Conservation (phyloP, 495 filamentous ascomycete genomes). For the Schizothecium vesticola region DNA sequence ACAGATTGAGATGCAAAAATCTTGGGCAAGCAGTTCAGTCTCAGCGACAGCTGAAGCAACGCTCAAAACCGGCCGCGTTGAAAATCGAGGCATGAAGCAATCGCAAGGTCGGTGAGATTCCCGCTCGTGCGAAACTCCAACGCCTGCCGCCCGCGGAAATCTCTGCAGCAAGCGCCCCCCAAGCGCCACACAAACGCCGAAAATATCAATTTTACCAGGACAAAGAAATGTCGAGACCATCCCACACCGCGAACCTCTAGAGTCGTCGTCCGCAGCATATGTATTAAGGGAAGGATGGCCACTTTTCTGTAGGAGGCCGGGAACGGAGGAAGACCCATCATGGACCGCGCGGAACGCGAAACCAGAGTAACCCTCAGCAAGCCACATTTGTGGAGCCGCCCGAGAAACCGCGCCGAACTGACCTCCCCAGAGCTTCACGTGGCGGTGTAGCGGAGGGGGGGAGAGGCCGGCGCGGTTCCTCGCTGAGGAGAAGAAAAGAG, state of each 20-base stretch:
- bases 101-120: background rate
- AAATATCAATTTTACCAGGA: background rate
- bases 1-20: background rate
- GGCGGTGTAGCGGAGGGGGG: conserved; percentile 26
- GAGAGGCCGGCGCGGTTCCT: background rate
- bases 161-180: background rate
- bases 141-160: background rate
- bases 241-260: conserved; percentile 30
- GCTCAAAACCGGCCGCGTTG: background rate
- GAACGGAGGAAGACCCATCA: conserved; percentile 36
- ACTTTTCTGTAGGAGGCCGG: conserved; percentile 31
- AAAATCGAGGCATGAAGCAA: background rate
- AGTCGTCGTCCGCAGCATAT: conserved; percentile 21
- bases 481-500: conserved; percentile 10
- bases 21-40: too few relatives aligned
- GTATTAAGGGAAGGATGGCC: conserved; percentile 24
- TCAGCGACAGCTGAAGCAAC: background rate
- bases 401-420: background rate
- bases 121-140: background rate
- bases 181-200: background rate
- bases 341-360: conserved; percentile 1
- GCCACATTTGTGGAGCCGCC: conserved; percentile 32
- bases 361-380: conserved; percentile 36
- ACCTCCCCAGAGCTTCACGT: conserved; percentile 21
- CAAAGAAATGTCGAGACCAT: conserved; percentile 29